A percentile compares a stretch with the other conserved stretches of the same genome.
Evolutionary conservation across 108 stramenopile genomes (phyloP).

Genomic region (Stephanodiscus minutulus): DNA sequence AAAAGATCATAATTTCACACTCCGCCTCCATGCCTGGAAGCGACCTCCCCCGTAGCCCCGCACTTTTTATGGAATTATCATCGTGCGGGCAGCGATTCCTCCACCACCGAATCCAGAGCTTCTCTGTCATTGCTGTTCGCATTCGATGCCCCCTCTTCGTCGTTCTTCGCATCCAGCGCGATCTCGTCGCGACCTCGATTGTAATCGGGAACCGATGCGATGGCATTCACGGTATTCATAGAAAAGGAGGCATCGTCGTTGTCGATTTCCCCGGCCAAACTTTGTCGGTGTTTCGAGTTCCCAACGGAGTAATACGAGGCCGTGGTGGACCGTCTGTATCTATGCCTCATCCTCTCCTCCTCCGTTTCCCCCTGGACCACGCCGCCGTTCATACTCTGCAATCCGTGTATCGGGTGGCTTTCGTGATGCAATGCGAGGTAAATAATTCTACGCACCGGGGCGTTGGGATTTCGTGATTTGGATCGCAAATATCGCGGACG

Average conservation of each 20-base stretch:
- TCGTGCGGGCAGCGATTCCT: too few relatives aligned
- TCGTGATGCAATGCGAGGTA: conserved; percentile 31
- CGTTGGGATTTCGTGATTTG: conserved; percentile 30
- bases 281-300: background rate
- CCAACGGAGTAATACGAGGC: conserved; percentile 1
- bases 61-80: too few relatives aligned
- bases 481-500: conserved; percentile 49
- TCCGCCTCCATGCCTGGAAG: too few relatives aligned
- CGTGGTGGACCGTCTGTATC: background rate
- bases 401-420: conserved; percentile 24
- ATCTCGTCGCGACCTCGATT: background rate
- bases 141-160: too few relatives aligned
- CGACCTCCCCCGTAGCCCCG: too few relatives aligned
- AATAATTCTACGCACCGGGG: conserved; percentile 8
- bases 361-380: background rate
- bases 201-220: background rate
- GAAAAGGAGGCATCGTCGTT: conserved; percentile 4
- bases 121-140: too few relatives aligned
- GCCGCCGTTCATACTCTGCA: background rate
- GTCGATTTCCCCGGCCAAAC: background rate
- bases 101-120: too few relatives aligned
- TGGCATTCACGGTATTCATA: background rate
- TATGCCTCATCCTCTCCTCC: background rate
- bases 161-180: too few relatives aligned
- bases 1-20: too few relatives aligned